These are phyloP conservation scores for Helotiales sp. DNA, from an alignment of 2,329 filamentous ascomycete species.

Conservation along the genomic window DNA sequence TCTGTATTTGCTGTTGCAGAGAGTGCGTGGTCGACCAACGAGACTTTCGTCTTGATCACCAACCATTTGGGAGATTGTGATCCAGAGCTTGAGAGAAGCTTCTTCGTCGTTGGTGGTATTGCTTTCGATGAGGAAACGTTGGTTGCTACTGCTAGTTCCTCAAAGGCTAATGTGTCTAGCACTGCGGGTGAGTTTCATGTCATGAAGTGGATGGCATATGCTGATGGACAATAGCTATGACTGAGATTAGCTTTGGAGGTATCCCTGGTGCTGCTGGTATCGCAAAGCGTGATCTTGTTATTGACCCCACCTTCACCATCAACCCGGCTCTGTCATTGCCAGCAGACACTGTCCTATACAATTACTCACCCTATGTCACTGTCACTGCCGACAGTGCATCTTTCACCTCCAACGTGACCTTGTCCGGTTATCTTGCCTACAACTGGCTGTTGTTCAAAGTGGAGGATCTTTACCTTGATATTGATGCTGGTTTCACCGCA, in stretches of 20 bases:
- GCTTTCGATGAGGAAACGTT: slow-evolving; percentile 30
- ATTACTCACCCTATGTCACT: slow-evolving; percentile 35
- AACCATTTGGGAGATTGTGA: slow-evolving; percentile 45
- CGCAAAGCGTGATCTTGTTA: slow-evolving; percentile 20
- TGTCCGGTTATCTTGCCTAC: slow-evolving; percentile 45
- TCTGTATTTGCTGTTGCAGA: slow-evolving; percentile 28
- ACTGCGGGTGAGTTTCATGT: slow-evolving; percentile 37
- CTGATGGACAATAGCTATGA: slow-evolving; percentile 21
- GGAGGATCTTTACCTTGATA: slow-evolving; percentile 42
- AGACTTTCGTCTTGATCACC: slow-evolving; percentile 40
- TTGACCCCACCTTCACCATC: slow-evolving; percentile 32
- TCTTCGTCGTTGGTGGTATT: slow-evolving; percentile 38
- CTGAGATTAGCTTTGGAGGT: slow-evolving; percentile 29
- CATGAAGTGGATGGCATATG: not conserved
- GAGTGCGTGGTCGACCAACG: slow-evolving; percentile 28
- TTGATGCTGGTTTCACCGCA: slow-evolving; percentile 41
- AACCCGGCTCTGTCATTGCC: slow-evolving; percentile 24
- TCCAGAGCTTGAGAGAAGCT: slow-evolving; percentile 40
- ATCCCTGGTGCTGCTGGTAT: slow-evolving; percentile 29
- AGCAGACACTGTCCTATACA: slow-evolving; percentile 35
- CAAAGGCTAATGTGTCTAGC: slow-evolving; percentile 35
- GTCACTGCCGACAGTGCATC: slow-evolving; percentile 38
- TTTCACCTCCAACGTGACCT: slow-evolving; percentile 39
- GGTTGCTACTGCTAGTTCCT: slow-evolving; percentile 35
- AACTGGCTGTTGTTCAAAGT: slow-evolving; percentile 38